Conservation (phyloP, 2,329 filamentous ascomycete genomes). For the Diaporthe caulivora region DNA sequence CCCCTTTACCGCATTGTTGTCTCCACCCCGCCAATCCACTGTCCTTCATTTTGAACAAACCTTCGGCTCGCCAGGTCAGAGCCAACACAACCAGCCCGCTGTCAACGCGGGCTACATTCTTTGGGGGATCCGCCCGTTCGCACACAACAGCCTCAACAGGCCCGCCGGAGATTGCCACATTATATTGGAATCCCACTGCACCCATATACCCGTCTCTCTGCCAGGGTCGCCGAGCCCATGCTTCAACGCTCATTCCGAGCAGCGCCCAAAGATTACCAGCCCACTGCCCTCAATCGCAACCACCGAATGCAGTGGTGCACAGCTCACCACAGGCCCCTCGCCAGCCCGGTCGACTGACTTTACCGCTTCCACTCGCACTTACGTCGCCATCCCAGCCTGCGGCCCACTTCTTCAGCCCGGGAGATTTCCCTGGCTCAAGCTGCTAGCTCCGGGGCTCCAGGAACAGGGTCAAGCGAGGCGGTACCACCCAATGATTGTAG, state of each 20-base stretch:
- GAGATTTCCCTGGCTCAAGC: slow-evolving; percentile 27
- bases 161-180: slow-evolving; percentile 29
- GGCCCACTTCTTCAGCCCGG: slow-evolving; percentile 31
- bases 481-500: slow-evolving; percentile 28
- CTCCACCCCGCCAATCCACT: slow-evolving; percentile 38
- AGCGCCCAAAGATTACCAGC: slow-evolving; percentile 1
- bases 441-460: slow-evolving; percentile 31
- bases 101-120: slow-evolving; percentile 18
- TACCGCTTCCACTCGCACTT: slow-evolving; percentile 35
- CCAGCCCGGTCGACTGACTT: slow-evolving; percentile 16
- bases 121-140: slow-evolving; percentile 9
- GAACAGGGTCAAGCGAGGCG: slow-evolving; percentile 29
- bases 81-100: slow-evolving; percentile 8
- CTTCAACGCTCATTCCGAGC: slow-evolving; percentile 16
- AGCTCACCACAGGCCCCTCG: slow-evolving; percentile 20
- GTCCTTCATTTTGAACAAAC: slow-evolving; percentile 29
- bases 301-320: slow-evolving; percentile 2
- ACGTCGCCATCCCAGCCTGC: slow-evolving; percentile 33
- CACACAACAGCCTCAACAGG: slow-evolving; percentile 26
- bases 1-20: slow-evolving; percentile 37
- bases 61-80: slow-evolving; percentile 1
- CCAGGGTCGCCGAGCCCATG: slow-evolving; percentile 7
- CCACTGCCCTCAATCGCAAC: not conserved
- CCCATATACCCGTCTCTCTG: slow-evolving; percentile 11
- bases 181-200: slow-evolving; percentile 14